Conservation (phyloP, 495 filamentous ascomycete species). For the Neurospora hispaniola region DNA sequence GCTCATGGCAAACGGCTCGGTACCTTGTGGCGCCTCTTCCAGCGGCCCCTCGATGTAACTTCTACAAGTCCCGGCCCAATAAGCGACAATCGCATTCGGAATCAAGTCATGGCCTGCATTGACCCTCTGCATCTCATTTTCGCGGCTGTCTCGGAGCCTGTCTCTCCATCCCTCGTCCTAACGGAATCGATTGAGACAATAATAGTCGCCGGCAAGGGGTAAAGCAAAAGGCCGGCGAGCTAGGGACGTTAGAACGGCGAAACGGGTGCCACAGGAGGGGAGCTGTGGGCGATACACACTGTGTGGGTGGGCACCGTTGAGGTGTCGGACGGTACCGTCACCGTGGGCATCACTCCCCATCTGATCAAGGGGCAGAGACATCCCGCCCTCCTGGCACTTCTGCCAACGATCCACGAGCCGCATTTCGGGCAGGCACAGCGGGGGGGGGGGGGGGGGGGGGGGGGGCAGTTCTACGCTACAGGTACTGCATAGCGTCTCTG, state of each 20-base stretch:
- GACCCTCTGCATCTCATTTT: background rate
- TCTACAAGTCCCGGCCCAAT: background rate
- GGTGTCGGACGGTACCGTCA: background rate
- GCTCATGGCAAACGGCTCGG: background rate
- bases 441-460: too few species aligned
- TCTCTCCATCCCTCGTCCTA: background rate
- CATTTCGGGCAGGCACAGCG: background rate
- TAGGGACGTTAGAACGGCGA: background rate
- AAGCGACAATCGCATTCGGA: background rate
- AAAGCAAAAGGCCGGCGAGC: background rate
- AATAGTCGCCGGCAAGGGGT: background rate
- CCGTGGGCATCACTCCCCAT: background rate
- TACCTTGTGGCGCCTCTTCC: background rate
- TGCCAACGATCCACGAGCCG: background rate
- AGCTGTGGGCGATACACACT: background rate
- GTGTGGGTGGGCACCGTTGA: background rate
- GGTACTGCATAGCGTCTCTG: background rate
- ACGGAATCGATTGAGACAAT: background rate
- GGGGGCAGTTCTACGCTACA: background rate
- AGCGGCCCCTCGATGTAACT: background rate
- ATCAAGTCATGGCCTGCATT: background rate
- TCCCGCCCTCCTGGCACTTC: background rate
- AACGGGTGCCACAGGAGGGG: background rate
- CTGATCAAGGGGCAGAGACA: background rate
- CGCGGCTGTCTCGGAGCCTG: background rate